These are phyloP conservation scores for Barbatosphaeria neglecta DNA, from an alignment of 495 filamentous ascomycete species.

Conservation along the genomic window DNA sequence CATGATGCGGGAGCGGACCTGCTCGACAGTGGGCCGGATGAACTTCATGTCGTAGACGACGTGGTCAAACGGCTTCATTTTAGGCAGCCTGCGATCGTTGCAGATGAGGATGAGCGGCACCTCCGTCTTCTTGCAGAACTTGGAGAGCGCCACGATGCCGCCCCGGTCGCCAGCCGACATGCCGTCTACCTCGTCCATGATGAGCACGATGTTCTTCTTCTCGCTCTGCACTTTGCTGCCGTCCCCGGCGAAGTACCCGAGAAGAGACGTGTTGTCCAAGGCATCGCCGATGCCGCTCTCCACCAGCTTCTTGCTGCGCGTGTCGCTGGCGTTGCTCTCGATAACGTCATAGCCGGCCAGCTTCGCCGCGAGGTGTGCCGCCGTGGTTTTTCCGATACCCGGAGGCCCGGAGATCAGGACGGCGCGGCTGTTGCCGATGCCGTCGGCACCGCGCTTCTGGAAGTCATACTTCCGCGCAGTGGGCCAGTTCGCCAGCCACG, in stretches of 20 bases:
- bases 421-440: slow-evolving; percentile 63
- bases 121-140: slow-evolving; percentile 86
- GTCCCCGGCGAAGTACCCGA: slow-evolving; percentile 83
- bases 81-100: slow-evolving; percentile 82
- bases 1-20: slow-evolving; percentile 79
- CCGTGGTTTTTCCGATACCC: slow-evolving; percentile 96
- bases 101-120: slow-evolving; percentile 96
- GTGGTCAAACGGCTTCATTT: slow-evolving; percentile 95
- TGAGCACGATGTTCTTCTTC: slow-evolving; percentile 85
- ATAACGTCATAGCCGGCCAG: slow-evolving; percentile 87
- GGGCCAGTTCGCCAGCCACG: slow-evolving; percentile 75
- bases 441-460: slow-evolving; percentile 68
- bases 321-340: slow-evolving; percentile 93
- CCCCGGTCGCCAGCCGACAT: slow-evolving; percentile 97
- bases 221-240: slow-evolving; percentile 64
- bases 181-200: slow-evolving; percentile 99
- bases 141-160: slow-evolving; percentile 86
- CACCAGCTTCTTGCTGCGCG: slow-evolving; percentile 94
- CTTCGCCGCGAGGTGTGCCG: slow-evolving; percentile 86
- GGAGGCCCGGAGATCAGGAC: slow-evolving; percentile 91
- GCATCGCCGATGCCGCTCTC: slow-evolving; percentile 78
- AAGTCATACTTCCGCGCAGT: slow-evolving; percentile 63
- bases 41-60: slow-evolving; percentile 79
- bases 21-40: slow-evolving; percentile 74
- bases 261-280: slow-evolving; percentile 82